A percentile compares a stretch with the other conserved stretches of the same genome.
Conservation (phyloP, 2,329 filamentous ascomycete genomes). For the Podosphaera xanthii region DNA sequence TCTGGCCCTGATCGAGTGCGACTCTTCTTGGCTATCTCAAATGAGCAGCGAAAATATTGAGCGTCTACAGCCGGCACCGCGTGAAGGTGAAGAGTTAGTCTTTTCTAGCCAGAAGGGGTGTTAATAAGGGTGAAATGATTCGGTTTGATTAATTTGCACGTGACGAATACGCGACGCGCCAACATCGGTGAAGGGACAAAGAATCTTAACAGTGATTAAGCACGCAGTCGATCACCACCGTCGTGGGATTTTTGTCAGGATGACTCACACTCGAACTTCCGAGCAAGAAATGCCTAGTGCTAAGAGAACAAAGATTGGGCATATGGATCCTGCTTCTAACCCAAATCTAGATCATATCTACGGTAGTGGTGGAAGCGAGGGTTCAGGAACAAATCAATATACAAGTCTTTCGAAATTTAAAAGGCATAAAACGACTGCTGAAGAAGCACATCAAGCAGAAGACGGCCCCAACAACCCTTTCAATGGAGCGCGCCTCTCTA, state of each 20-base stretch:
- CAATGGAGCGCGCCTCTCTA: conserved; percentile 52
- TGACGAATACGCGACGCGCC: too few species aligned
- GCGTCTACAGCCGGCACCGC: too few species aligned
- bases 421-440: conserved; percentile 60
- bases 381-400: conserved; percentile 2
- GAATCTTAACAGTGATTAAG: too few species aligned
- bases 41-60: too few species aligned
- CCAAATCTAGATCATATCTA: conserved; percentile 86
- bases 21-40: too few species aligned
- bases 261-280: conserved; percentile 34
- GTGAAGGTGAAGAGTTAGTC: too few species aligned
- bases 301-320: conserved; percentile 21
- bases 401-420: conserved; percentile 39
- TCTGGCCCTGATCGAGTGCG: too few species aligned
- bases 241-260: conserved; percentile 12
- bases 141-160: too few species aligned
- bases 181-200: too few species aligned
- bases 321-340: conserved; percentile 36
- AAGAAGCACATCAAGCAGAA: conserved; percentile 51
- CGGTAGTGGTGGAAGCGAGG: conserved; percentile 21
- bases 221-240: too few species aligned
- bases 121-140: too few species aligned
- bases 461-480: conserved; percentile 70
- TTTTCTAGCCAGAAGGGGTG: too few species aligned
- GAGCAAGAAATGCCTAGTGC: conserved; percentile 24